Evolutionary conservation across 192 early-diverging fungal genomes (phyloP), one percentile per base, ranked within the genome.

Genomic region (Lobulomyces angularis): DNA sequence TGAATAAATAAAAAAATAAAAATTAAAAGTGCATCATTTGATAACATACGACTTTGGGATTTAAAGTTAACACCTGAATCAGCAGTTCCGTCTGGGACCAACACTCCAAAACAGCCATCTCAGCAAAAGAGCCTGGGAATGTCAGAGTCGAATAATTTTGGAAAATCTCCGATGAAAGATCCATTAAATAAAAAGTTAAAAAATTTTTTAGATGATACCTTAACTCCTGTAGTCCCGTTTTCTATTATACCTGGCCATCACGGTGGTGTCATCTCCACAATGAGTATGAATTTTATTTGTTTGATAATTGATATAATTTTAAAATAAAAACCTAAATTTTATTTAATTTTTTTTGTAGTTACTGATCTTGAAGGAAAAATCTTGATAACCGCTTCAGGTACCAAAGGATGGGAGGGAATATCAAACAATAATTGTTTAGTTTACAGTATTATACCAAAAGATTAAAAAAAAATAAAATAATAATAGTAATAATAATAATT

Each of bases 41-140:
- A 97, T 51, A 95, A 88, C 49, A 73, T 97, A 46, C 71, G 94
- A 8, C 55, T 93, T 31, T 97, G 88, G 88, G 86, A 94, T 53
- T 43, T 88, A 12, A 48, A 59, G 8, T 27, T 45, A 41, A 54
- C 22, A 19, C 30, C 21, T 0, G 16, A 26, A 14, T 26, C 25
- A 14, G 48, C 22, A 26, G 23, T 14, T n/a, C 18, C 24, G 14
- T 11, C 14, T 8, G 37, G 14, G 18, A 24, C n/a, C n/a, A n/a
- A n/a, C n/a, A n/a, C n/a, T n/a, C n/a, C n/a, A n/a, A n/a, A n/a
- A n/a, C n/a, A n/a, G n/a, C n/a, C n/a, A n/a, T n/a, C n/a, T n/a
- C n/a, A n/a, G n/a, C n/a, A n/a, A n/a, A n/a, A n/a, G n/a, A n/a
- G n/a, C n/a, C n/a, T n/a, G n/a, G n/a, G n/a, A n/a, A n/a, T n/a